These are phyloP conservation scores for Glebionis coronaria DNA, from an alignment of 129 eudicot genomes.

Conservation along the genomic window DNA sequence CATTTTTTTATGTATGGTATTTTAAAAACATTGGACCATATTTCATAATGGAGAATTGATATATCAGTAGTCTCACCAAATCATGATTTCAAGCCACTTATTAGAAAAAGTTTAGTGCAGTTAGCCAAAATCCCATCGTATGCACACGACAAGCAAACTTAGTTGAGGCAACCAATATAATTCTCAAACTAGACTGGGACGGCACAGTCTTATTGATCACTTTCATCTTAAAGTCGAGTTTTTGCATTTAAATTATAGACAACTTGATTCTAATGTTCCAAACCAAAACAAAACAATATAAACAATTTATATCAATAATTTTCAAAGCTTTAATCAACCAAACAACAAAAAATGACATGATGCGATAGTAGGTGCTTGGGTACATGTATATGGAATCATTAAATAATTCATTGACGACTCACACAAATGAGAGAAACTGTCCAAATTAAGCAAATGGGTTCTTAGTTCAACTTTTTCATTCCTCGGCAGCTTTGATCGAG, in stretches of 20 bases:
- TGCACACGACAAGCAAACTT: background rate
- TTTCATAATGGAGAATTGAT: background rate
- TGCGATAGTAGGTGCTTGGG: background rate
- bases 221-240: too few relatives aligned
- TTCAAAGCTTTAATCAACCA: background rate
- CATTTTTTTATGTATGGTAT: background rate
- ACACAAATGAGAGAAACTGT: background rate
- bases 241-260: too few relatives aligned
- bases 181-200: background rate
- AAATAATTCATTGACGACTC: background rate
- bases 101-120: too few relatives aligned
- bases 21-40: background rate
- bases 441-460: background rate
- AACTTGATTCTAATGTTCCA: too few relatives aligned
- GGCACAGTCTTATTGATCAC: too few relatives aligned
- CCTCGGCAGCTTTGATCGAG: conserved; percentile 4
- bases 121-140: background rate
- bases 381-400: background rate
- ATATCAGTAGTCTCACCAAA: background rate
- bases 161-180: background rate
- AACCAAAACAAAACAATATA: too few relatives aligned
- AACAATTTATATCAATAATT: too few relatives aligned
- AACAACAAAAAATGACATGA: background rate
- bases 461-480: background rate
- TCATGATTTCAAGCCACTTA: background rate